These are phyloP conservation scores for Sindora glabra DNA, from an alignment of 306 rosid species.

Conservation along the genomic window DNA sequence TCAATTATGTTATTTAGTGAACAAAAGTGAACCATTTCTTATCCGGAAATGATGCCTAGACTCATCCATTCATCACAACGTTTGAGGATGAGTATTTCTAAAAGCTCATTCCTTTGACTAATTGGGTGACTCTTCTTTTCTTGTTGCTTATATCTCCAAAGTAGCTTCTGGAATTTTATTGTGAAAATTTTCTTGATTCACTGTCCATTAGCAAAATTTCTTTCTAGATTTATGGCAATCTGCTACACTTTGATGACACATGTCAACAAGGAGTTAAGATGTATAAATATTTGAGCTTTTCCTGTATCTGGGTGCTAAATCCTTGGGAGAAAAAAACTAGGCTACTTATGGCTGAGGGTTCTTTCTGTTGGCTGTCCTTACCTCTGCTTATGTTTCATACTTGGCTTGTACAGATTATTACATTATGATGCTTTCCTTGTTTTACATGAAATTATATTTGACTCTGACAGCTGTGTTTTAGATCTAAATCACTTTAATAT, in stretches of 20 bases:
- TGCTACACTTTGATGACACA: no score
- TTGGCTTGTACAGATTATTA: no score
- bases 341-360: neutral
- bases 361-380: neutral
- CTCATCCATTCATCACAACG: no score
- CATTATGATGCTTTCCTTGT: no score
- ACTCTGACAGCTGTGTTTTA: no score
- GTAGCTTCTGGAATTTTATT: neutral
- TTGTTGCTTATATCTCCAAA: neutral
- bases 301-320: neutral
- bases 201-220: neutral
- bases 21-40: neutral
- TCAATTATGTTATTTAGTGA: neutral
- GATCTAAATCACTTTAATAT: no score
- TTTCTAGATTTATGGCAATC: neutral
- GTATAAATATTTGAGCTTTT: neutral
- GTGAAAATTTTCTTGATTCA: conserved; percentile 1
- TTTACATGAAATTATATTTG: no score
- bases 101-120: neutral
- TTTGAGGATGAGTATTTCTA: neutral
- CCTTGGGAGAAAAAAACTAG: neutral
- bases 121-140: conserved; percentile 2
- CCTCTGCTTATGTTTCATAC: no score
- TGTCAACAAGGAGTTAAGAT: neutral
- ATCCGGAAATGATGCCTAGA: no score